Base-by-base conservation (phyloP, 768 basidiomycete species). In the Strobilomyces confusus region DNA sequence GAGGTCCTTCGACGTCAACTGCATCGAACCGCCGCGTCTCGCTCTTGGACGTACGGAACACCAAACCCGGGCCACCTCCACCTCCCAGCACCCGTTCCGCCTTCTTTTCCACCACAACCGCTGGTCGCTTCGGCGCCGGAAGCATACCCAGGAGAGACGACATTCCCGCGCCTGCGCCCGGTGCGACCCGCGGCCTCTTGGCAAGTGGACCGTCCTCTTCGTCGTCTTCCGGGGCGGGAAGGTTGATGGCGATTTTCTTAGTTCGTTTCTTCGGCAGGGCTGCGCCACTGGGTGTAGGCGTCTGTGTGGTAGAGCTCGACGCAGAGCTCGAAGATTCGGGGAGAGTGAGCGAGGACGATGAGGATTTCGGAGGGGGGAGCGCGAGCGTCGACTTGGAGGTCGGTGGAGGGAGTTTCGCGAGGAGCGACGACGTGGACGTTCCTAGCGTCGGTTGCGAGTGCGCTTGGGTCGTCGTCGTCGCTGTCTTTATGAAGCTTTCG, bases 81-180 rank as follows among this genome's bases (percentile, higher is more conserved):
- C 79, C 80, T 3, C 89, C 89, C 5, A 91, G 75, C 14, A 87
- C 77, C 29, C 84, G 76, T 57, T 80, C 77, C 6, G 76, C 68
- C 26, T 68, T 60, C 49, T 68, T 69, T 55, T 56, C 48, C 23
- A 66, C 63, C n/a, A 75, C 65, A 11, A 80, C 75, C 7, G 22
- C 70, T 63, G 50, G 75, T 72, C 64, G 79, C 69, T 84, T 89
- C 6, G 89, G 89, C 0, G 83, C 79, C 32, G 89, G 89, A 12
- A 92, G 75, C 84, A 90, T 89, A 9, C 79, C 78, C 30, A 91
- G 62, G 44, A 92, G 64, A 3, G 82, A 79, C 0, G 89, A 91
- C 13, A 66, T 64, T 11, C 87, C 87, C 25, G 81, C 81, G 9
- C 84, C 81, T 9, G 55, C 36, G 26, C 49, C 48, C 20, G 77